These are phyloP conservation scores for Hylodesmum podocarpum DNA, from an alignment of 306 rosid species.

Conservation along the genomic window DNA sequence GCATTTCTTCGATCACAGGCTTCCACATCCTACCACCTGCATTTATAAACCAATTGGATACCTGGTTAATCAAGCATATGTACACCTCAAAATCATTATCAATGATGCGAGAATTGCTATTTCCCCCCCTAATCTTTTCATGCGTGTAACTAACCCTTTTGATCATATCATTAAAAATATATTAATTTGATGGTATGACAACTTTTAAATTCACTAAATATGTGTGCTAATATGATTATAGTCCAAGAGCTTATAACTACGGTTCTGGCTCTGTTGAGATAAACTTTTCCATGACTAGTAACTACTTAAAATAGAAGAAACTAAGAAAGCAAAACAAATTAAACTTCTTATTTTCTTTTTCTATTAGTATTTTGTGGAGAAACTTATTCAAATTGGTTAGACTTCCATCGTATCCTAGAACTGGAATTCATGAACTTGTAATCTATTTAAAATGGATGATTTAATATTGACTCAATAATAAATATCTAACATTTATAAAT, in stretches of 20 bases:
- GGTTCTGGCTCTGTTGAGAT: background rate
- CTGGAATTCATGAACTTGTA: too few species aligned
- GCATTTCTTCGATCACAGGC: slow-evolving; percentile 96
- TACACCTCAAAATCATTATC: background rate
- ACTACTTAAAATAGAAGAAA: background rate
- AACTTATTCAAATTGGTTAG: background rate
- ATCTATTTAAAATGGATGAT: too few species aligned
- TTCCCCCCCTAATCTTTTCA: too few species aligned
- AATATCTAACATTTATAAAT: too few species aligned
- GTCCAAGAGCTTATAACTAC: background rate
- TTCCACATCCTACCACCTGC: slow-evolving; percentile 95
- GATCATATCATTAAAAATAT: background rate
- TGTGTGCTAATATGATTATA: background rate
- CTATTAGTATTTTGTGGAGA: background rate
- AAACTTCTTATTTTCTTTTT: background rate
- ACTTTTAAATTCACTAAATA: background rate
- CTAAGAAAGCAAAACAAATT: too few species aligned
- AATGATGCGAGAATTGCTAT: background rate
- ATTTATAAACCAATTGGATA: slow-evolving; percentile 94
- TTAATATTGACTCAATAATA: too few species aligned
- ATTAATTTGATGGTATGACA: background rate
- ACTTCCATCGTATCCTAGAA: too few species aligned
- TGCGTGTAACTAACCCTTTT: slow-evolving; percentile 22
- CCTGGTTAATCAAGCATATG: slow-evolving; percentile 43
- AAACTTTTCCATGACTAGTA: background rate